Conservation (phyloP, 169 alveolate genomes). For the Plasmodium malariae region DNA sequence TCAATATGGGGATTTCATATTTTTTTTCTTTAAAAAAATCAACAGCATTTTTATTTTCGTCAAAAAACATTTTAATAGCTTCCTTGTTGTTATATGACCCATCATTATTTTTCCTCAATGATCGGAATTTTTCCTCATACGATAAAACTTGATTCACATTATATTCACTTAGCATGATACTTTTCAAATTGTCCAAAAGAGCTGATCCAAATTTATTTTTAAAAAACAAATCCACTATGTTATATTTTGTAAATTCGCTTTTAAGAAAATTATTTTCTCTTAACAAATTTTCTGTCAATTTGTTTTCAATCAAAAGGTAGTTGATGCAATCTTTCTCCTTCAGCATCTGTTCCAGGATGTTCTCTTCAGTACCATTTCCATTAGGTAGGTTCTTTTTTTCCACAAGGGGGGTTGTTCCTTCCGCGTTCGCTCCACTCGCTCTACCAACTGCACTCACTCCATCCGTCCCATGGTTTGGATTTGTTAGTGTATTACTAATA, state of each 20-base stretch:
- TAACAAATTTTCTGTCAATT: constrained; percentile 59
- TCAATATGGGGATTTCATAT: background rate
- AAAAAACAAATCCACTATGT: constrained; percentile 28
- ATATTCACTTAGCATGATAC: constrained; percentile 35
- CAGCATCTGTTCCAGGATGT: constrained; percentile 15
- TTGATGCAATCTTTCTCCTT: constrained; percentile 50
- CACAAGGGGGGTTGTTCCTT: background rate
- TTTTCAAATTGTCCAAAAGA: constrained; percentile 18
- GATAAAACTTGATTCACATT: constrained; percentile 33
- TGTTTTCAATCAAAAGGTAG: constrained; percentile 39
- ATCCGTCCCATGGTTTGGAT: too few species aligned
- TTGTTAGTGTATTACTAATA: too few species aligned
- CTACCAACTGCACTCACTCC: too few species aligned
- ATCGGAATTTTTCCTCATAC: constrained; percentile 26
- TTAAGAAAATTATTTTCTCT: constrained; percentile 64
- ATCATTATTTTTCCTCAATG: constrained; percentile 21
- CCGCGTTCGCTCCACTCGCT: too few species aligned
- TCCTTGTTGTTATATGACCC: constrained; percentile 48
- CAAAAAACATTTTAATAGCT: constrained; percentile 66
- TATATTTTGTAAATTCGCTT: constrained; percentile 37
- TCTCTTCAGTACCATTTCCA: background rate
- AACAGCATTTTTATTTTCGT: constrained; percentile 56
- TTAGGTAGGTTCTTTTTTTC: too few species aligned
- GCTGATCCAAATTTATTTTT: constrained; percentile 16
- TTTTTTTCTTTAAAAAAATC: constrained; percentile 68